Conservation (phyloP, 2,329 filamentous ascomycete species). For the Exophiala oligosperma region DNA sequence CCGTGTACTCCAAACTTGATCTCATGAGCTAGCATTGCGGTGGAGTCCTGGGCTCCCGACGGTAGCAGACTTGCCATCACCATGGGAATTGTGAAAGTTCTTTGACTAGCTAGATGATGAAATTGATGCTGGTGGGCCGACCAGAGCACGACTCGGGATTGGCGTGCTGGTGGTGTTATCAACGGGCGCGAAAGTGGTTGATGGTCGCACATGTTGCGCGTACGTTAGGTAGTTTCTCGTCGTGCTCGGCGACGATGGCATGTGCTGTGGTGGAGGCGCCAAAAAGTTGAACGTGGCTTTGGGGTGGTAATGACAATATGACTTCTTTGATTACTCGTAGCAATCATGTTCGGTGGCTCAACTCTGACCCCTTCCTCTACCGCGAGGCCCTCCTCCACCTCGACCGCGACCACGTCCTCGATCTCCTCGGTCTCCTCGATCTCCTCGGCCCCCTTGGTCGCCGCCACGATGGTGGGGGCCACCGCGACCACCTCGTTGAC, state of each 20-base stretch:
- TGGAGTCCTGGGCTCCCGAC: slow-evolving; percentile 7
- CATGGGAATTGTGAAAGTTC: not conserved
- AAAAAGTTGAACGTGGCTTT: not conserved
- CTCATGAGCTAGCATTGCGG: slow-evolving; percentile 22
- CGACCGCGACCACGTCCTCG: slow-evolving; percentile 38
- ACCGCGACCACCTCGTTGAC: slow-evolving; percentile 41
- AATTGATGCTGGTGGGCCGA: not conserved
- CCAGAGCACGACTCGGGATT: not conserved
- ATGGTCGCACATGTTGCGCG: not conserved
- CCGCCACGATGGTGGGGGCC: slow-evolving; percentile 27
- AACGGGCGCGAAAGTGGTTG: not conserved
- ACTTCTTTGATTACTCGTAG: not conserved
- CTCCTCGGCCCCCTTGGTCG: slow-evolving; percentile 27
- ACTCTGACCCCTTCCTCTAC: slow-evolving; percentile 40
- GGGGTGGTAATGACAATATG: not conserved
- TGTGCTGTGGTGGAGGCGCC: not conserved
- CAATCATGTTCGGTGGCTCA: not conserved
- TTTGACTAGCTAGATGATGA: not conserved
- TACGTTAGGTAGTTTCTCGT: not conserved
- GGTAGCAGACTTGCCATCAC: not conserved
- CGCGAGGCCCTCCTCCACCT: slow-evolving; percentile 43
- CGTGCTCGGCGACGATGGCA: not conserved
- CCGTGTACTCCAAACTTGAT: not conserved
- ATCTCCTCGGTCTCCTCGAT: slow-evolving; percentile 39
- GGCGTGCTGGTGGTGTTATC: not conserved